Conservation (phyloP, 345 rosid species). For the Ceriops zippeliana region DNA sequence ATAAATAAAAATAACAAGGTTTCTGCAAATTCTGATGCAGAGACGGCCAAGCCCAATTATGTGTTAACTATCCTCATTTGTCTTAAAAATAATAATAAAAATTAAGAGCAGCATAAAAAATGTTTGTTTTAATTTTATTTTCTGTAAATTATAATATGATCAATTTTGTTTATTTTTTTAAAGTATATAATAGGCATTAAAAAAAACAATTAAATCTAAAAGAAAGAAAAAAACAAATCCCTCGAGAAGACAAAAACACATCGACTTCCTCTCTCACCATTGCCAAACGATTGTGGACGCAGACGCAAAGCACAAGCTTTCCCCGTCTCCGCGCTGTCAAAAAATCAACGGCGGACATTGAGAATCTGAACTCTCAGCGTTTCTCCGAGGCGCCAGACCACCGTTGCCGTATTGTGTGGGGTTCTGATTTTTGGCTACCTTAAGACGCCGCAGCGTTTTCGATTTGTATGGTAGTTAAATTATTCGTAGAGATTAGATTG, state of each 20-base stretch:
- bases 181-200: too few species aligned
- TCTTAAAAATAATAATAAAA: neutral
- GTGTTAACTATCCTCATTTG: too few species aligned
- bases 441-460: neutral
- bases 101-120: neutral
- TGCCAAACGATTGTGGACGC: neutral
- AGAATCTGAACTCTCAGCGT: neutral
- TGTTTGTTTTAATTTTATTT: too few species aligned
- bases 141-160: too few species aligned
- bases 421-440: neutral
- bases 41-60: too few species aligned
- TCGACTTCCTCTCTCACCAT: neutral
- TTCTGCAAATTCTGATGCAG: too few species aligned
- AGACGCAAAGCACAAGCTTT: conserved; percentile 1
- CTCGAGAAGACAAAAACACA: neutral
- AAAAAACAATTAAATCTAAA: too few species aligned
- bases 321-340: neutral
- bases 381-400: neutral
- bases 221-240: neutral
- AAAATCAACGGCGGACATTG: neutral
- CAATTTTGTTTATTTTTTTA: too few species aligned
- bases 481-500: too few species aligned
- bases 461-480: neutral
- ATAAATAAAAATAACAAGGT: too few species aligned
- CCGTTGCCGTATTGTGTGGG: neutral